Evolutionary conservation across 345 rosid species (phyloP).

Genomic region (Lumnitzera littorea): DNA sequence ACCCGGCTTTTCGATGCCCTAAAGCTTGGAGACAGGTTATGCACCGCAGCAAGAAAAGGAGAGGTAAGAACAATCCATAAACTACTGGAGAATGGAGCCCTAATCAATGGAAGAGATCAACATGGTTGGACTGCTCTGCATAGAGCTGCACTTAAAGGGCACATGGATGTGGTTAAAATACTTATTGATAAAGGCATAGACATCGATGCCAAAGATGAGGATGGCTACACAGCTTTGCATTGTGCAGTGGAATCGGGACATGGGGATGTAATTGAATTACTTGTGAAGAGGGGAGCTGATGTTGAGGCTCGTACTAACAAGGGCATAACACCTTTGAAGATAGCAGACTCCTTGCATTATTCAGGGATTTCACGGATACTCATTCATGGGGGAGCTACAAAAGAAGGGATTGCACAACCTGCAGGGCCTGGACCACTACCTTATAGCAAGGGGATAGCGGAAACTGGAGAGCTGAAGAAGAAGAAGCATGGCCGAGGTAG

Average conservation of each 20-base stretch:
- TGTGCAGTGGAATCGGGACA: conserved; percentile 62
- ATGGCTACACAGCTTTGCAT: conserved; percentile 66
- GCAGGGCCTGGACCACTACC: conserved; percentile 1
- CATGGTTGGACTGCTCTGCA: conserved; percentile 69
- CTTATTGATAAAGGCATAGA: conserved; percentile 49
- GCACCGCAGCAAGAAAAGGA: conserved; percentile 47
- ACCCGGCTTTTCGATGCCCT: conserved; percentile 42
- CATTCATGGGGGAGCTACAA: conserved; percentile 28
- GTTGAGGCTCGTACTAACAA: conserved; percentile 47
- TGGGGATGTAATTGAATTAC: conserved; percentile 40
- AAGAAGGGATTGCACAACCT: conserved; percentile 9
- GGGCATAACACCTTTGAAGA: conserved; percentile 35
- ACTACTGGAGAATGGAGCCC: conserved; percentile 45
- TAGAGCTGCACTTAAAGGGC: conserved; percentile 55
- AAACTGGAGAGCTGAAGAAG: conserved; percentile 21
- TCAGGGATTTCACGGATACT: conserved; percentile 47
- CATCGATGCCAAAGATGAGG: conserved; percentile 49
- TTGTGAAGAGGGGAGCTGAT: conserved; percentile 49
- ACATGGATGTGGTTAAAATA: conserved; percentile 21
- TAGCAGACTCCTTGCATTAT: conserved; percentile 50
- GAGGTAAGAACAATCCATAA: conserved; percentile 28
- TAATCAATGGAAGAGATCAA: conserved; percentile 45
- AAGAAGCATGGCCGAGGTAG: conserved; percentile 24
- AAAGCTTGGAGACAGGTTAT: conserved; percentile 45
- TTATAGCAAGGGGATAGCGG: conserved; percentile 1